Evolutionary conservation across 106 monocot genomes (phyloP).

Genomic region (Dioscorea dumetorum): DNA sequence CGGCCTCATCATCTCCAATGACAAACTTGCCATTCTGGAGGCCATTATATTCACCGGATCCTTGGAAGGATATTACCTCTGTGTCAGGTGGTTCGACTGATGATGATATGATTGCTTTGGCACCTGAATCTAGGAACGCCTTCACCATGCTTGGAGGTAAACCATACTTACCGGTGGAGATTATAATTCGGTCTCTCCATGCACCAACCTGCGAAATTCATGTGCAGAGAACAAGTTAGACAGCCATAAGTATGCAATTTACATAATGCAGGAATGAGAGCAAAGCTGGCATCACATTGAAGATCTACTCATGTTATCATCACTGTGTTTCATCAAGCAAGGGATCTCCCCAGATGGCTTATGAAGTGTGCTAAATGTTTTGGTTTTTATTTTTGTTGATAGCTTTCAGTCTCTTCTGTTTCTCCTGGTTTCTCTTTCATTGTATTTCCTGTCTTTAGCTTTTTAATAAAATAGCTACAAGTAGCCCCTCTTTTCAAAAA

Average conservation of each 20-base stretch:
- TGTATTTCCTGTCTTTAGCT: too few species aligned
- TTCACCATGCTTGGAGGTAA: conserved; percentile 57
- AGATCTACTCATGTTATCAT: too few species aligned
- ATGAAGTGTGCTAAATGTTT: too few species aligned
- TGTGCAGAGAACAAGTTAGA: neutral
- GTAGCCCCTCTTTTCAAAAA: too few species aligned
- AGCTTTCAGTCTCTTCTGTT: too few species aligned
- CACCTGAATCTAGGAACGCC: conserved; percentile 87
- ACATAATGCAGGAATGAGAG: neutral
- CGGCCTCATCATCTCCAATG: conserved; percentile 75
- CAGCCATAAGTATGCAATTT: neutral
- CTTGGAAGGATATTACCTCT: conserved; percentile 27
- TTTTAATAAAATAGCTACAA: too few species aligned
- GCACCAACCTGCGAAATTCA: conserved; percentile 55
- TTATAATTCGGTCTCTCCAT: conserved; percentile 91
- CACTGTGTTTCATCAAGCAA: too few species aligned
- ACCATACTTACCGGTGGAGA: conserved; percentile 76
- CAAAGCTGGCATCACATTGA: too few species aligned
- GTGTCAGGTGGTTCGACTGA: conserved; percentile 50
- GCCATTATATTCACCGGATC: conserved; percentile 16
- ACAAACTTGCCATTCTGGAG: conserved; percentile 65
- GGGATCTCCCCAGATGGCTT: too few species aligned
- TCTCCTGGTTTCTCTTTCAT: too few species aligned
- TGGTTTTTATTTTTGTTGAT: too few species aligned
- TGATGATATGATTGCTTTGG: conserved; percentile 87